Conservation (phyloP, 73 alveolate genomes). For the Tetrahymena malaccensis region DNA sequence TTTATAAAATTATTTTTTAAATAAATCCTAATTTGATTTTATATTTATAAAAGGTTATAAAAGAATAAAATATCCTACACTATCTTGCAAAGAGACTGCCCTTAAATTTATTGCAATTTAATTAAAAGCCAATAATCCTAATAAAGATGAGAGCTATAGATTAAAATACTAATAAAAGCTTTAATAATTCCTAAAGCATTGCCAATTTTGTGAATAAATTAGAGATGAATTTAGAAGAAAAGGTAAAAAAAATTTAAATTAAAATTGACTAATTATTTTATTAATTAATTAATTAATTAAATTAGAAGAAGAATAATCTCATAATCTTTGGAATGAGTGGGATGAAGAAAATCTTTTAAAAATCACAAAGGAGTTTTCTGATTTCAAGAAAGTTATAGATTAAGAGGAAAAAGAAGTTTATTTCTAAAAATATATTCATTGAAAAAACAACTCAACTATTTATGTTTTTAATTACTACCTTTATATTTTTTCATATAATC, state of each 20-base stretch:
- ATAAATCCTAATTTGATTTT: neutral
- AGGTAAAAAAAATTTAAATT: neutral
- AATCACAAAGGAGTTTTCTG: slow-evolving; percentile 11
- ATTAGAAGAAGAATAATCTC: neutral
- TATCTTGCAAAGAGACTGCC: slow-evolving; percentile 85
- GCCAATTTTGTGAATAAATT: slow-evolving; percentile 77
- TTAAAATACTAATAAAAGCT: slow-evolving; percentile 75
- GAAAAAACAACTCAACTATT: neutral
- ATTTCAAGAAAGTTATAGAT: slow-evolving; percentile 8
- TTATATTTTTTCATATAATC: neutral
- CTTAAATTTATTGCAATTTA: slow-evolving; percentile 85
- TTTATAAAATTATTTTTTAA: neutral
- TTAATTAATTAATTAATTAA: neutral
- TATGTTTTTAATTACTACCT: neutral
- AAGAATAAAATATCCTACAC: slow-evolving; percentile 87
- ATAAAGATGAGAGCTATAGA: slow-evolving; percentile 73
- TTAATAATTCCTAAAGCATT: slow-evolving; percentile 65
- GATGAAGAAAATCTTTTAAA: slow-evolving; percentile 35
- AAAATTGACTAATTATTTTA: neutral
- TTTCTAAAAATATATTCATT: slow-evolving; percentile 20
- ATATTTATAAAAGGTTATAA: slow-evolving; percentile 38
- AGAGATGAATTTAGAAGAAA: slow-evolving; percentile 22
- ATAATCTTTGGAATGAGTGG: slow-evolving; percentile 14
- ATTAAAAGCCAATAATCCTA: slow-evolving; percentile 88
- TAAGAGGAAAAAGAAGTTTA: slow-evolving; percentile 1